A percentile compares a stretch with the other conserved stretches of the same genome.
Evolutionary conservation across 1,139 yeast genomes (phyloP).

Genomic region (Eremothecium coryli): DNA sequence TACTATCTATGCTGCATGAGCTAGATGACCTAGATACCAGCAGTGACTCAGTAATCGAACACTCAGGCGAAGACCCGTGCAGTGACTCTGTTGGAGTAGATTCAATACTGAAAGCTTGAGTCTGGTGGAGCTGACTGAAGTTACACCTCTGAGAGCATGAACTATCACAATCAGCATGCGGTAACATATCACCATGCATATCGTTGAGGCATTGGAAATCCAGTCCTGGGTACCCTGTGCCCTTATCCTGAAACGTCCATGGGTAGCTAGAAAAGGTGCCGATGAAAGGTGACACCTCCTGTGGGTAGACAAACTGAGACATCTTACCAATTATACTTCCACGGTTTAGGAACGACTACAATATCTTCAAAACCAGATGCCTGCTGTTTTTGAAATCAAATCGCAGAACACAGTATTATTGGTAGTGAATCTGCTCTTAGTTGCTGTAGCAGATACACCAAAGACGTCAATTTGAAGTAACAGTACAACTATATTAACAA

Average conservation of each 20-base stretch:
- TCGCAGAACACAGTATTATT: too few species aligned
- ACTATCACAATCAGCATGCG: constrained; percentile 1
- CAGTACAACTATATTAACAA: neutral
- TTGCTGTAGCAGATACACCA: too few species aligned
- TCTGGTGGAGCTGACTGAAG: neutral
- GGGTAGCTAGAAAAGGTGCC: constrained; percentile 5
- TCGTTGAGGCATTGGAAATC: constrained; percentile 4
- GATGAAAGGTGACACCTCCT: constrained; percentile 5
- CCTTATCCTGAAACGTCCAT: constrained; percentile 4
- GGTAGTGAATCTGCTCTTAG: too few species aligned
- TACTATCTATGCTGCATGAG: constrained; percentile 3
- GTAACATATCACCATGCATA: constrained; percentile 3
- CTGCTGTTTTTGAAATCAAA: neutral
- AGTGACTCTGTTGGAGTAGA: neutral
- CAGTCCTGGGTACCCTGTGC: constrained; percentile 1
- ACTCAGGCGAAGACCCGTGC: constrained; percentile 3
- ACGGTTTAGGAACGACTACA: neutral
- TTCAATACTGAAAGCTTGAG: neutral
- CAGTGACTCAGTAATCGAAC: constrained; percentile 1
- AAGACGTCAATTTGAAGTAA: too few species aligned
- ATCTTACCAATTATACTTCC: neutral
- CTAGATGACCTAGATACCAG: constrained; percentile 3
- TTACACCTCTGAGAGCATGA: neutral
- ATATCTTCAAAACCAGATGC: neutral
- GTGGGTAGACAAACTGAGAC: constrained; percentile 6